phyloP scores from a whole-genome alignment of 1,139 yeast species.

The Scheffersomyces illinoinensis region DNA sequence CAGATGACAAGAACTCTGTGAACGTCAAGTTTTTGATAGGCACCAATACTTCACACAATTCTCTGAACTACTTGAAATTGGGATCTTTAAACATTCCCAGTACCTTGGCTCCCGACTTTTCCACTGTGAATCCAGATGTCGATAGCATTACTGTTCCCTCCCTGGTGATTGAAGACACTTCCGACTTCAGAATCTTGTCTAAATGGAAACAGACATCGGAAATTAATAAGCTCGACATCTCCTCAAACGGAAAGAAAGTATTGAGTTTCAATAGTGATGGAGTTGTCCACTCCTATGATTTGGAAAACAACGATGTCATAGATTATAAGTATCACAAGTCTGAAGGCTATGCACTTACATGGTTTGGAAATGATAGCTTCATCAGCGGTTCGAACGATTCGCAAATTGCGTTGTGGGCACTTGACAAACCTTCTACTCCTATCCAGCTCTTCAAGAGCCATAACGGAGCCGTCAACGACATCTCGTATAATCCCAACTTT shows the following conservation, averaged over 20 bases:
- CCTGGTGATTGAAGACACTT: constrained; percentile 17
- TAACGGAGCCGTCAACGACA: constrained; percentile 53
- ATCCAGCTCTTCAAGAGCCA: constrained; percentile 46
- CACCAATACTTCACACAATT: constrained; percentile 42
- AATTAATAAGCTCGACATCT: constrained; percentile 46
- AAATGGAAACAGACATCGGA: constrained; percentile 59
- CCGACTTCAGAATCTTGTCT: constrained; percentile 36
- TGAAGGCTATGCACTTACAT: constrained; percentile 73
- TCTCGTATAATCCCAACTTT: constrained; percentile 52
- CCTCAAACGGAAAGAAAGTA: constrained; percentile 36
- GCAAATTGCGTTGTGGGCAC: constrained; percentile 72
- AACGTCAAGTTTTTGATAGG: constrained; percentile 49
- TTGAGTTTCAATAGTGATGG: constrained; percentile 57
- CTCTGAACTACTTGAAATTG: constrained; percentile 46
- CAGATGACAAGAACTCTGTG: constrained; percentile 37
- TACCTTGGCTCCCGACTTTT: constrained; percentile 43
- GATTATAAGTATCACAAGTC: constrained; percentile 59
- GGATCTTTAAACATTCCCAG: constrained; percentile 52
- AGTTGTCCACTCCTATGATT: constrained; percentile 43
- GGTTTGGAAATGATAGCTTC: constrained; percentile 52
- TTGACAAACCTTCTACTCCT: constrained; percentile 44
- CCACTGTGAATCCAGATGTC: constrained; percentile 18
- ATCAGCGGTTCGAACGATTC: constrained; percentile 70
- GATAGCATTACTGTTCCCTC: constrained; percentile 26
- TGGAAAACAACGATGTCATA: constrained; percentile 19